phyloP scores from a whole-genome alignment of 2,329 filamentous ascomycete species.

The Paracorniculantispora psalliotae region DNA sequence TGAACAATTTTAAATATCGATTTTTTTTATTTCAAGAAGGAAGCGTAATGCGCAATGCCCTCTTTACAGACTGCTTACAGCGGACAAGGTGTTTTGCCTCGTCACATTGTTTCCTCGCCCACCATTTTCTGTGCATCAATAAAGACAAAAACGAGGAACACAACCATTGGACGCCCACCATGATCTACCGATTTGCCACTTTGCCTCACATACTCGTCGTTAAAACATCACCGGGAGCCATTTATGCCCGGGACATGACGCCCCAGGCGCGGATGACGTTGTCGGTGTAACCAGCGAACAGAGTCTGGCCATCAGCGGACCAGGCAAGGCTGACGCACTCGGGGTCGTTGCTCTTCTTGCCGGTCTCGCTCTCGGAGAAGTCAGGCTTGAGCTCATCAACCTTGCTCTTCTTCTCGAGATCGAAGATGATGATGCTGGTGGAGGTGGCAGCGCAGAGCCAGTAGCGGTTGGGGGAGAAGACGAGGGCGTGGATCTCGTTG shows the following conservation, averaged over 20 bases:
- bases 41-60: slow-evolving; percentile 36
- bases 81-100: slow-evolving; percentile 35
- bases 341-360: slow-evolving; percentile 98
- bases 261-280: slow-evolving; percentile 98
- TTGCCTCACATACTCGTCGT: slow-evolving; percentile 20
- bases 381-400: slow-evolving; percentile 99
- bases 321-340: slow-evolving; percentile 97
- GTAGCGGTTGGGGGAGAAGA: slow-evolving; percentile 99
- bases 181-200: slow-evolving; percentile 34
- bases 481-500: slow-evolving; percentile 99
- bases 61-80: slow-evolving; percentile 32
- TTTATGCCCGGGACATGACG: slow-evolving; percentile 89
- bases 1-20: slow-evolving; percentile 17
- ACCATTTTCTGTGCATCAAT: slow-evolving; percentile 33
- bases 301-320: slow-evolving; percentile 96
- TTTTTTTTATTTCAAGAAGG: slow-evolving; percentile 35
- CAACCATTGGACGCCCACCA: slow-evolving; percentile 43
- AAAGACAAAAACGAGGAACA: slow-evolving; percentile 42
- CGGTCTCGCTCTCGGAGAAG: slow-evolving; percentile 86
- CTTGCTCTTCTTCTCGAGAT: slow-evolving; percentile 99
- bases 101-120: slow-evolving; percentile 29
- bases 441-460: slow-evolving; percentile 98
- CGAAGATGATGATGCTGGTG: slow-evolving; percentile 99
- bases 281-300: slow-evolving; percentile 99
- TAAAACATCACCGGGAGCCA: slow-evolving; percentile 17